Evolutionary conservation across 805 yeast genomes (phyloP).

Genomic region (Starmerella ratchasimensis): DNA sequence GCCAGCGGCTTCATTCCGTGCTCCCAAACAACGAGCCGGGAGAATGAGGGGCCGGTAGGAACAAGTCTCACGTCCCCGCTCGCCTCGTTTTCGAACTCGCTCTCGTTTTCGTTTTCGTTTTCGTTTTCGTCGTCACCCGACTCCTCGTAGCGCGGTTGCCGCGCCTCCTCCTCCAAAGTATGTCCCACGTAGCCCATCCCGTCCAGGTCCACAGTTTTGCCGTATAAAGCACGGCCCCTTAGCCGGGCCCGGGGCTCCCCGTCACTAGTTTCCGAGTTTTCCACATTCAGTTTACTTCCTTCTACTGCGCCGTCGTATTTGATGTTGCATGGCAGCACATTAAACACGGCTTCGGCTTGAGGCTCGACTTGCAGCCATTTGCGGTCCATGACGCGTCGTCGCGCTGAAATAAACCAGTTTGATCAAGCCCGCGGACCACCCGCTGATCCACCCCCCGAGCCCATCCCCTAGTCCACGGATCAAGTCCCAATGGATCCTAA

Average conservation of each 20-base stretch:
- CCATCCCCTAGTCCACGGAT: too few relatives aligned
- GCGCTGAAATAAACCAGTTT: background rate
- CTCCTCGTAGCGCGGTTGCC: slow-evolving; percentile 13
- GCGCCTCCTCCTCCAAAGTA: slow-evolving; percentile 9
- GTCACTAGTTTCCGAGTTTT: too few relatives aligned
- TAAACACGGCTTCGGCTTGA: background rate
- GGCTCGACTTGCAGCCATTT: slow-evolving; percentile 1
- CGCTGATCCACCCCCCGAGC: too few relatives aligned
- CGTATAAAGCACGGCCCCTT: slow-evolving; percentile 18
- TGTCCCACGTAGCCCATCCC: slow-evolving; percentile 13
- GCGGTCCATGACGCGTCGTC: background rate
- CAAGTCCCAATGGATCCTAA: background rate
- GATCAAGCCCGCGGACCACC: too few relatives aligned
- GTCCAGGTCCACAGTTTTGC: slow-evolving; percentile 14
- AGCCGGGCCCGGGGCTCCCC: slow-evolving; percentile 8
- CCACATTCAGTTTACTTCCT: slow-evolving; percentile 7
- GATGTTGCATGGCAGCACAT: slow-evolving; percentile 18
- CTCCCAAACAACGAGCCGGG: slow-evolving; percentile 15
- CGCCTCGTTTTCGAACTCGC: background rate
- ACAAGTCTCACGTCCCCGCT: background rate
- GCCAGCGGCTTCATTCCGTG: slow-evolving; percentile 10
- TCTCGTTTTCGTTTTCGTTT: background rate
- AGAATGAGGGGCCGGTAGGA: slow-evolving; percentile 5
- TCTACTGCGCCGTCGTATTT: slow-evolving; percentile 14
- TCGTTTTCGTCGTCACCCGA: slow-evolving; percentile 9